A percentile compares a stretch with the other conserved stretches of the same genome.
These are phyloP conservation scores for Quercus lobata DNA, from an alignment of 331 rosid species.

Conservation along the genomic window DNA sequence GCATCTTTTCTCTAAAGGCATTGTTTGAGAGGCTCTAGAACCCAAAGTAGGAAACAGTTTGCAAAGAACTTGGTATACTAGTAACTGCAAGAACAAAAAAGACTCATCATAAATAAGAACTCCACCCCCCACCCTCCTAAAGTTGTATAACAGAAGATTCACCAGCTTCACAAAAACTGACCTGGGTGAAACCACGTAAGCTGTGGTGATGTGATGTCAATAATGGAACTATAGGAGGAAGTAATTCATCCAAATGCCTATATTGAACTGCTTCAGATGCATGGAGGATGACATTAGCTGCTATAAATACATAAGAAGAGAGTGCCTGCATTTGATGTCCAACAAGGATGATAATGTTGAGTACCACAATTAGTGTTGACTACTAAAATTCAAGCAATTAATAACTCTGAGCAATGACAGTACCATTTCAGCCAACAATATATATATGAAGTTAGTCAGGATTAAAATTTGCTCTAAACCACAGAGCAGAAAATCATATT, in stretches of 20 bases:
- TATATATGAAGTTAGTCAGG: background rate
- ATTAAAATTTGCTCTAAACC: background rate
- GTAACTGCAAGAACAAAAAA: slow-evolving; percentile 53
- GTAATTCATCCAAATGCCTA: slow-evolving; percentile 75
- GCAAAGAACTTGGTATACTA: slow-evolving; percentile 71
- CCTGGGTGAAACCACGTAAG: slow-evolving; percentile 97
- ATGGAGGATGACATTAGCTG: slow-evolving; percentile 84
- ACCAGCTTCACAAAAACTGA: slow-evolving; percentile 27
- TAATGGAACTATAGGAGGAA: slow-evolving; percentile 90
- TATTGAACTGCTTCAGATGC: slow-evolving; percentile 66
- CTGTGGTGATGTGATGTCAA: slow-evolving; percentile 99
- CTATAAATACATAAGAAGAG: slow-evolving; percentile 90
- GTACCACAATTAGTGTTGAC: background rate
- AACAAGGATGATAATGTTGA: background rate
- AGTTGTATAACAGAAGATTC: background rate
- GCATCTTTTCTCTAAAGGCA: slow-evolving; percentile 80
- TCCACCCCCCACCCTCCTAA: background rate
- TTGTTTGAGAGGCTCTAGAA: slow-evolving; percentile 34
- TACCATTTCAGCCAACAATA: background rate
- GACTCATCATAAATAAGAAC: background rate
- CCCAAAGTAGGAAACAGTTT: slow-evolving; percentile 55
- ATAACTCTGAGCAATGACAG: background rate
- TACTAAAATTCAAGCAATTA: background rate
- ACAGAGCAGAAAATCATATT: background rate
- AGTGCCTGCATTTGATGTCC: slow-evolving; percentile 68